Conservation (phyloP, 495 filamentous ascomycete genomes). For the Amorphotheca resinae region DNA sequence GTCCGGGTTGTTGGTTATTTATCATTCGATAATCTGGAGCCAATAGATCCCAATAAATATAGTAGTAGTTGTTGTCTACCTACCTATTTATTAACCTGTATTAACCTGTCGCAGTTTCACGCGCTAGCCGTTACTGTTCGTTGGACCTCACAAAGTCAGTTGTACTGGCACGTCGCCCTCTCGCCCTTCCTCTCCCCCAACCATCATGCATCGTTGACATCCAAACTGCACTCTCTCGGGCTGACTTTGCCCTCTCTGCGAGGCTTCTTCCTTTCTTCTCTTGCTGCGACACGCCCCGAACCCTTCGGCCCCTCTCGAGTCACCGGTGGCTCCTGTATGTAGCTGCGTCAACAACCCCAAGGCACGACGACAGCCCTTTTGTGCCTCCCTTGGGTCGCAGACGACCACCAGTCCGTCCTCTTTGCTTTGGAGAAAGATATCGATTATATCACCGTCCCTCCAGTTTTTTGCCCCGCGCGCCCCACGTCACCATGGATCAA, state of each 20-base stretch:
- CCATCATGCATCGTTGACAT: constrained; percentile 17
- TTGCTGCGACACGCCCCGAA: constrained; percentile 11
- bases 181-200: too few species aligned
- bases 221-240: constrained; percentile 6
- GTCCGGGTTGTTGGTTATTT: too few species aligned
- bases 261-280: constrained; percentile 8
- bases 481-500: constrained; percentile 39
- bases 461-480: background rate
- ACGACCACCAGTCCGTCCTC: background rate
- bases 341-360: too few species aligned
- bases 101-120: too few species aligned
- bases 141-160: too few species aligned
- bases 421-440: background rate
- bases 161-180: too few species aligned
- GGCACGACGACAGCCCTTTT: background rate
- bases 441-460: background rate
- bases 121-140: too few species aligned
- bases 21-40: too few species aligned
- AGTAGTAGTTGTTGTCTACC: too few species aligned
- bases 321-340: constrained; percentile 10
- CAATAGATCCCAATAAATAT: too few species aligned
- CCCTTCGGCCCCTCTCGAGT: constrained; percentile 2
- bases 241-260: constrained; percentile 17
- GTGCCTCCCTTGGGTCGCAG: too few species aligned
- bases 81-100: too few species aligned